Percentiles rank a stretch among this genome's conserved stretches.
Evolutionary conservation across 768 basidiomycete species (phyloP).

Genomic region (Tylopilus subfusipes): DNA sequence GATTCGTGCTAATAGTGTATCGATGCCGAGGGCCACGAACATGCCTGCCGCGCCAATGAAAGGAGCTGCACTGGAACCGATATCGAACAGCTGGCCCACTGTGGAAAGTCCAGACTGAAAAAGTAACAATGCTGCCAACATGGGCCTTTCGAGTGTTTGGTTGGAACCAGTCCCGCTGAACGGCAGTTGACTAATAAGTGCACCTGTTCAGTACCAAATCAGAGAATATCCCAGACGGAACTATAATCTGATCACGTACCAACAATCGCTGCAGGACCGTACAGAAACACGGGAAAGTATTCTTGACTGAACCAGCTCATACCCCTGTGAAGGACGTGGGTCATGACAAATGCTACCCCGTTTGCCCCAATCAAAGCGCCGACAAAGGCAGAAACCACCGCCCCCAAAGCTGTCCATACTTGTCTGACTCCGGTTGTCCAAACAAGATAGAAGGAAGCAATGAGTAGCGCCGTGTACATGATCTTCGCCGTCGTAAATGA

Average conservation of each 20-base stretch:
- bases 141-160: conserved; percentile 53
- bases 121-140: conserved; percentile 60
- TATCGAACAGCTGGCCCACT: conserved; percentile 54
- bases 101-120: conserved; percentile 55
- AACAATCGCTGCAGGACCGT: conserved; percentile 68
- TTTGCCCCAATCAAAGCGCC: conserved; percentile 67
- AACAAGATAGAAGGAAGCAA: conserved; percentile 45
- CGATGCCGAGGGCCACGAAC: conserved; percentile 52
- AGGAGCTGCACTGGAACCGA: conserved; percentile 77
- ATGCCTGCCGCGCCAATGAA: conserved; percentile 61
- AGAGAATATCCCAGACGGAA: background rate
- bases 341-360: conserved; percentile 67
- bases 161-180: conserved; percentile 30
- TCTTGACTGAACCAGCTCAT: conserved; percentile 88
- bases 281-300: conserved; percentile 60
- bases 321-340: conserved; percentile 53
- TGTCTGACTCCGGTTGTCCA: conserved; percentile 29
- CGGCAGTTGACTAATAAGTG: conserved; percentile 58
- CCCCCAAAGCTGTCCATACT: conserved; percentile 40
- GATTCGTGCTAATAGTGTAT: conserved; percentile 36
- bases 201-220: conserved; percentile 40
- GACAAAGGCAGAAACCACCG: conserved; percentile 48
- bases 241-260: conserved; percentile 42
- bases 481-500: conserved; percentile 68
- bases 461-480: conserved; percentile 53